phyloP scores from a whole-genome alignment of 805 yeast species.

The Monosporozyma yasuniensis region DNA sequence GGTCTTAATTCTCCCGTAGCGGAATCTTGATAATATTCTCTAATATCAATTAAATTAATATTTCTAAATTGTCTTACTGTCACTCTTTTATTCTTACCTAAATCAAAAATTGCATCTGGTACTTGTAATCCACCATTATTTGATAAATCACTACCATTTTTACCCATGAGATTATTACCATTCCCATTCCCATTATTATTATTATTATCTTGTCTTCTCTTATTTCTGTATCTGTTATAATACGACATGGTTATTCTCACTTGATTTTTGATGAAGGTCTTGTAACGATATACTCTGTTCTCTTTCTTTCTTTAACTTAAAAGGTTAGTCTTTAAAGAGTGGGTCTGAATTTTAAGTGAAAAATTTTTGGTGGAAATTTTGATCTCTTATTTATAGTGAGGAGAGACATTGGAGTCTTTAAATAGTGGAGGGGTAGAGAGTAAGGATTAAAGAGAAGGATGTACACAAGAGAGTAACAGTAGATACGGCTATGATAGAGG shows the following conservation, averaged over 20 bases:
- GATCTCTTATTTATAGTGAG: background rate
- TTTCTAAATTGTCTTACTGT: conserved; percentile 67
- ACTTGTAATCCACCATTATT: conserved; percentile 12
- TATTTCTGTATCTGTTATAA: conserved; percentile 24
- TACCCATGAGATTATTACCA: conserved; percentile 4
- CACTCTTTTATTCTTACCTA: conserved; percentile 57
- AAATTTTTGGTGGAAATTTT: background rate
- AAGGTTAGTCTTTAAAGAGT: background rate
- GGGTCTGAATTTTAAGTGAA: background rate
- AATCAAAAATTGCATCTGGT: conserved; percentile 31
- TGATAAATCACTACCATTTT: conserved; percentile 1
- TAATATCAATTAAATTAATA: conserved; percentile 61
- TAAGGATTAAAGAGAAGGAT: background rate
- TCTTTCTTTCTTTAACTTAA: too few relatives aligned
- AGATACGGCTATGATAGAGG: too few relatives aligned
- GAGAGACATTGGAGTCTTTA: background rate
- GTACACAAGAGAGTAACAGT: too few relatives aligned
- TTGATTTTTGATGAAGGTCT: too few relatives aligned
- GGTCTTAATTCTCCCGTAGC: conserved; percentile 57
- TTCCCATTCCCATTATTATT: conserved; percentile 3
- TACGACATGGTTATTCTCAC: conserved; percentile 24
- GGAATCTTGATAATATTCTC: conserved; percentile 68
- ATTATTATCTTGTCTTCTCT: conserved; percentile 12
- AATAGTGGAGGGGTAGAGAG: background rate
- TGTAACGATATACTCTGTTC: too few relatives aligned